Evolutionary conservation across 352 stramenopile species (phyloP), one percentile per base, ranked within the genome.

Genomic region (Phytophthora megakarya): DNA sequence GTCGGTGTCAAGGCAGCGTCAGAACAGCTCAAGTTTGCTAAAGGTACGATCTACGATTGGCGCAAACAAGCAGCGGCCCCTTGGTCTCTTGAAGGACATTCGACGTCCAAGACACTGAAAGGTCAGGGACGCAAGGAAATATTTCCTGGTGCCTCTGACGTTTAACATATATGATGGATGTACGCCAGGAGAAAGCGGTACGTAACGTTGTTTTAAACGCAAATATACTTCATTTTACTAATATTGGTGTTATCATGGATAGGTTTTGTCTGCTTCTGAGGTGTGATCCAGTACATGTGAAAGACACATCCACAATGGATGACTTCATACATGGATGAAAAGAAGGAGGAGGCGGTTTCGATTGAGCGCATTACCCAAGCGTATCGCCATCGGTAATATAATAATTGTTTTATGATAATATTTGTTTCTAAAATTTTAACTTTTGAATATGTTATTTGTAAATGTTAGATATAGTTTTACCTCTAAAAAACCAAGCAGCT

Each of bases 141-240:
- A 18, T 33, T 54, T 54, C 28, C 46, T 42, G 30, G 32, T 13
- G 46, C 43, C 46, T 13, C 46, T 13, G 32, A 32, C 19, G 11
- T 54, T 7, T 54, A 12, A 44, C 28, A 11, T 54, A 43, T 19
- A 42, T 44, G 46, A 54, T 43, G 19, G 28, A 54, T 19, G 10
- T 32, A 7, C 9, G 46, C 11, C 18, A 19, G 18, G 11, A 30
- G 1, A 18, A 44, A 22, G 11, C 18, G 16, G 42, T 48, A 15
- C n/a, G n/a, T n/a, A n/a, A n/a, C n/a, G n/a, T n/a, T n/a, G n/a
- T n/a, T n/a, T 32, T 32, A 9, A 32, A 9, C 26, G 5, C 26
- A 32, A 32, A 9, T 9, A 9, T 9, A 32, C 5, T 32, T 32
- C 9, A 32, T 32, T 32, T 32, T 32, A 9, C 26, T 32, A 32